phyloP scores from a whole-genome alignment of 306 rosid species.

The Prunus fruticosa region DNA sequence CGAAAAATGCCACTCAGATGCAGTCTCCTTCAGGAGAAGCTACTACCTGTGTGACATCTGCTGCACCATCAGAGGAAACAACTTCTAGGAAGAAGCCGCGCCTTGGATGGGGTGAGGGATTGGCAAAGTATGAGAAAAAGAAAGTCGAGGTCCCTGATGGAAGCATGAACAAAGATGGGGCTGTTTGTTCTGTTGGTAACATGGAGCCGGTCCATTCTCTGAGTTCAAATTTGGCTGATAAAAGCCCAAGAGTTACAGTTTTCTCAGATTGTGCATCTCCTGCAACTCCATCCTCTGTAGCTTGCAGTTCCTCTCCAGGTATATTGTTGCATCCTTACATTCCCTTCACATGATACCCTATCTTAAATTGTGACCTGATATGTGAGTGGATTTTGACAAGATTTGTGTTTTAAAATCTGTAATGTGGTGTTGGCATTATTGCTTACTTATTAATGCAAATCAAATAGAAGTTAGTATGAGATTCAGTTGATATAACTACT shows the following conservation, averaged over 20 bases:
- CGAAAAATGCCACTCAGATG: slow-evolving; percentile 45
- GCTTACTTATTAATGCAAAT: not conserved
- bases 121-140: slow-evolving; percentile 95
- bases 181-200: slow-evolving; percentile 38
- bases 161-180: slow-evolving; percentile 50
- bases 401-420: not conserved
- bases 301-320: slow-evolving; percentile 98
- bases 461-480: not conserved
- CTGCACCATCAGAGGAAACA: slow-evolving; percentile 68
- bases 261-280: slow-evolving; percentile 86
- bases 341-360: not conserved
- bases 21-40: slow-evolving; percentile 73
- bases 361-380: not conserved
- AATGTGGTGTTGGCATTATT: not conserved
- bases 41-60: slow-evolving; percentile 63
- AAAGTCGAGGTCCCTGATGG: slow-evolving; percentile 80
- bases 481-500: not conserved
- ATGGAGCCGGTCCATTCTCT: slow-evolving; percentile 44
- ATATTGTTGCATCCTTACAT: not conserved
- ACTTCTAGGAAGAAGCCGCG: slow-evolving; percentile 86
- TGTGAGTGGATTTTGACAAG: not conserved
- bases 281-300: slow-evolving; percentile 94
- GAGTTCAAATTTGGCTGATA: slow-evolving; percentile 56
- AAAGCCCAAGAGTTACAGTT: slow-evolving; percentile 58
- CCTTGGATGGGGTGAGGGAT: slow-evolving; percentile 96